A percentile compares a stretch with the other conserved stretches of the same genome.
phyloP scores from a whole-genome alignment of 108 stramenopile genomes.

The Cyclotella choctawhatcheeana region DNA sequence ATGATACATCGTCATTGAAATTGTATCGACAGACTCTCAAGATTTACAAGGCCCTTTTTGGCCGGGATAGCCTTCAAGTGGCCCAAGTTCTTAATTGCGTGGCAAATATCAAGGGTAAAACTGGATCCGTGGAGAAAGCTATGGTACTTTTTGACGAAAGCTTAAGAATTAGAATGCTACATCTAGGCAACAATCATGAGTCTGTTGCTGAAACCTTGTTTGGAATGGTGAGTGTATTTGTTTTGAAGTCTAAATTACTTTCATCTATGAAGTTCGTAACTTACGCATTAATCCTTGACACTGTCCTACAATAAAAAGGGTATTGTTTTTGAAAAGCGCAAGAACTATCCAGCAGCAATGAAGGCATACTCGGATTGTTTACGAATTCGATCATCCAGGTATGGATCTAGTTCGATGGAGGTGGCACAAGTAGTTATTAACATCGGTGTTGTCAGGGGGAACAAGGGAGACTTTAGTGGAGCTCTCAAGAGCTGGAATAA shows the following conservation, averaged over 20 bases:
- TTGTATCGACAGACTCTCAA: constrained; percentile 40
- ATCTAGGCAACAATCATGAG: constrained; percentile 49
- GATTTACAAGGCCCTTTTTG: constrained; percentile 43
- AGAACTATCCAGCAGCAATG: constrained; percentile 50
- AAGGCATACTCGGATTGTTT: constrained; percentile 53
- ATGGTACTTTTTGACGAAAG: constrained; percentile 55
- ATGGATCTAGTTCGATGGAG: constrained; percentile 52
- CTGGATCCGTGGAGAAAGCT: constrained; percentile 52
- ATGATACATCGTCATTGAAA: constrained; percentile 43
- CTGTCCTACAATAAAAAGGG: constrained; percentile 8
- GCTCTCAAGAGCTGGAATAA: constrained; percentile 54
- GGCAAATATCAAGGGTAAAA: constrained; percentile 49
- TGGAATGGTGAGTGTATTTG: constrained; percentile 31
- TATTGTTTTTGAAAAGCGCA: constrained; percentile 46
- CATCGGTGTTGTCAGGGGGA: constrained; percentile 50
- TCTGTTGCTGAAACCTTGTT: constrained; percentile 57
- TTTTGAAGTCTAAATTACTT: too few relatives aligned
- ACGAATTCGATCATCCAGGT: constrained; percentile 43
- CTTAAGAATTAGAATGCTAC: constrained; percentile 49
- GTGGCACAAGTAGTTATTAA: constrained; percentile 54
- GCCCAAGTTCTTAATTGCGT: constrained; percentile 49
- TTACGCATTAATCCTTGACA: not conserved
- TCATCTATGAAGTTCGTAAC: not conserved
- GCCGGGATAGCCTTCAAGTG: constrained; percentile 43
- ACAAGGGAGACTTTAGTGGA: constrained; percentile 51